Percentiles rank a stretch among this genome's conserved stretches.
phyloP scores from a whole-genome alignment of 306 rosid genomes.

The Pterocarpus santalinus region DNA sequence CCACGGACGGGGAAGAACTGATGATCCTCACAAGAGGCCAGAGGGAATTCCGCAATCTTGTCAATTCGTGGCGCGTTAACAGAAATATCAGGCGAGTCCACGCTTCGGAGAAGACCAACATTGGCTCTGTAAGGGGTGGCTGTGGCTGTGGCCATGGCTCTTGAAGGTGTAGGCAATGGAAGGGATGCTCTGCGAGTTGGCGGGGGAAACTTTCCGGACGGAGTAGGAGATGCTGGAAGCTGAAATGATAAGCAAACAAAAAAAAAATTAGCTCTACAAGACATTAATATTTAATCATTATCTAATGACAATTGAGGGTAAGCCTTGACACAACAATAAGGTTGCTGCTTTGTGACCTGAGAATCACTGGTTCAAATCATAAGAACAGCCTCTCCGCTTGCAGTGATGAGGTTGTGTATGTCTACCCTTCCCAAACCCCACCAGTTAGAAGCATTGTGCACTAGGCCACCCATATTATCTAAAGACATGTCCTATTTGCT shows the following conservation, averaged over 20 bases:
- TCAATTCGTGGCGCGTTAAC: slow-evolving; percentile 93
- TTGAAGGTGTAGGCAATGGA: slow-evolving; percentile 64
- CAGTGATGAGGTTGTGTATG: no score
- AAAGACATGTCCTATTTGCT: not conserved
- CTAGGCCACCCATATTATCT: no score
- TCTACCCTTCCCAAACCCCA: no score
- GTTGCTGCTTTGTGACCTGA: no score
- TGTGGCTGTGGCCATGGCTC: slow-evolving; percentile 43
- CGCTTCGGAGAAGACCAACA: slow-evolving; percentile 57
- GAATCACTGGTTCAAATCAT: no score
- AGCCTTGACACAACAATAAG: no score
- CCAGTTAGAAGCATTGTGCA: no score
- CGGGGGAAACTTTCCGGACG: slow-evolving; percentile 51
- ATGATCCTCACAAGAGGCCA: slow-evolving; percentile 71
- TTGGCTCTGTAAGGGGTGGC: slow-evolving; percentile 57
- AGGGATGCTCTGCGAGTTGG: slow-evolving; percentile 82
- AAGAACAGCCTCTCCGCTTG: no score
- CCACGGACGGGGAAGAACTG: slow-evolving; percentile 55
- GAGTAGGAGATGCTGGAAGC: slow-evolving; percentile 59
- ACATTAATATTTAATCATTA: not conserved
- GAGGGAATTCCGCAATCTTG: slow-evolving; percentile 90
- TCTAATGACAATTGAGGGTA: not conserved
- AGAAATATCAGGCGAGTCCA: slow-evolving; percentile 85
- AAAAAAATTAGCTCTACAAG: not conserved
- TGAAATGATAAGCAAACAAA: slow-evolving; percentile 48